A percentile compares a stretch with the other conserved stretches of the same genome.
Evolutionary conservation across 306 rosid genomes (phyloP).

Genomic region (Lathyrus sativus): DNA sequence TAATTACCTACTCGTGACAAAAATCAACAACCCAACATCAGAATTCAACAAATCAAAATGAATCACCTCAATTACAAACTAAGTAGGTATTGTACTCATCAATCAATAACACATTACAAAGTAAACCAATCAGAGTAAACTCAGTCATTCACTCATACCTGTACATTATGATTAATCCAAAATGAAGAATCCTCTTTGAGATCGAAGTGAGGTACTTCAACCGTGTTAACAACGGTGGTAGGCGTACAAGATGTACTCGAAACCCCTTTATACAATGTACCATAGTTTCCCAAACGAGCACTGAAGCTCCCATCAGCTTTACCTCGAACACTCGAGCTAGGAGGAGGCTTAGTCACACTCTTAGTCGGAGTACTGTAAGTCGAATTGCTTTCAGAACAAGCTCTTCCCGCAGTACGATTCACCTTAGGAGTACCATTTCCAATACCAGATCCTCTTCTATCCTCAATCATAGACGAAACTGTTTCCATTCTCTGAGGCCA

Average conservation of each 20-base stretch:
- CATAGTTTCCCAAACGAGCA: constrained; percentile 61
- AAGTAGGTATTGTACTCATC: not conserved
- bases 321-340: constrained; percentile 57
- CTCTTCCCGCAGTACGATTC: constrained; percentile 52
- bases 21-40: constrained; percentile 37
- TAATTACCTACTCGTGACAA: constrained; percentile 61
- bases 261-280: constrained; percentile 74
- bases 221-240: constrained; percentile 62
- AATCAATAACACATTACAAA: not conserved
- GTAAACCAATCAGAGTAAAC: not conserved
- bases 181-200: constrained; percentile 92
- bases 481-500: constrained; percentile 74
- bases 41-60: not conserved
- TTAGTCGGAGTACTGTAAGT: constrained; percentile 82
- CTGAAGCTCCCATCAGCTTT: constrained; percentile 65
- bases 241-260: constrained; percentile 52
- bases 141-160: constrained; percentile 57
- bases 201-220: constrained; percentile 95
- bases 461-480: constrained; percentile 45
- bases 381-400: constrained; percentile 73
- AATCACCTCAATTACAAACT: constrained; percentile 16
- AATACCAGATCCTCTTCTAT: constrained; percentile 48
- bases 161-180: constrained; percentile 97
- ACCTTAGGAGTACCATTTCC: constrained; percentile 63
- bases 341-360: constrained; percentile 80